Evolutionary conservation across 2,329 filamentous ascomycete species (phyloP).

Genomic region (Lachnellula suecica): DNA sequence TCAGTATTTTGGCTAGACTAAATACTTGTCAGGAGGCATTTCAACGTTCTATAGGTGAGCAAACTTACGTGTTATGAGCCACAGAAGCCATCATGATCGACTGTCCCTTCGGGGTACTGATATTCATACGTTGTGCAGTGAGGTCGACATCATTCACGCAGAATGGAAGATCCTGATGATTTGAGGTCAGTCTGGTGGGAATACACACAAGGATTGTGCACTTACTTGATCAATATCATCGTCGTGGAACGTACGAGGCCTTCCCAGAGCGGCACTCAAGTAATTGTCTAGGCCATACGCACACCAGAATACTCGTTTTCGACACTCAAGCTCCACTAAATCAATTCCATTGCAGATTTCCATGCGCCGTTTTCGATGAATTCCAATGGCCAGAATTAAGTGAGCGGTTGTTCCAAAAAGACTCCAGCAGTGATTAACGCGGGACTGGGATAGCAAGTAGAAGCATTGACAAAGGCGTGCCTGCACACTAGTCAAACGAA

Average conservation of each 20-base stretch:
- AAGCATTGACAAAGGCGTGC: slow-evolving; percentile 39
- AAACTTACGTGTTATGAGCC: slow-evolving; percentile 40
- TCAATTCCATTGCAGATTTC: slow-evolving; percentile 30
- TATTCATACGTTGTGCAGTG: slow-evolving; percentile 38
- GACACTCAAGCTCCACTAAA: slow-evolving; percentile 44
- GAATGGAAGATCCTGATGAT: slow-evolving; percentile 51
- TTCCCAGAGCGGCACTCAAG: slow-evolving; percentile 59
- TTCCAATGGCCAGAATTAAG: slow-evolving; percentile 34
- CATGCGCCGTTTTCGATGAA: slow-evolving; percentile 24
- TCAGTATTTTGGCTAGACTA: slow-evolving; percentile 43
- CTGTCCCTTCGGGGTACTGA: slow-evolving; percentile 26
- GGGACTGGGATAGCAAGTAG: slow-evolving; percentile 33
- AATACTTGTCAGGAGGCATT: background rate
- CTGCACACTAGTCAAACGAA: slow-evolving; percentile 38
- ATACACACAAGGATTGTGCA: too few species aligned
- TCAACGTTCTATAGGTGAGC: background rate
- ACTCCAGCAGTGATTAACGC: slow-evolving; percentile 37
- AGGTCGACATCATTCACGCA: slow-evolving; percentile 49
- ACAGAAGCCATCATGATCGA: slow-evolving; percentile 44
- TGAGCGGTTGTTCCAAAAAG: slow-evolving; percentile 34
- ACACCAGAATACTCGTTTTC: slow-evolving; percentile 62
- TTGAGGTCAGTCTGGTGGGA: background rate
- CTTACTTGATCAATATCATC: slow-evolving; percentile 59
- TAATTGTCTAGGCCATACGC: slow-evolving; percentile 65
- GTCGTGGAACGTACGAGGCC: slow-evolving; percentile 61